These are phyloP conservation scores for Backusella morwellensis DNA, from an alignment of 192 early-diverging fungal species.

Conservation along the genomic window DNA sequence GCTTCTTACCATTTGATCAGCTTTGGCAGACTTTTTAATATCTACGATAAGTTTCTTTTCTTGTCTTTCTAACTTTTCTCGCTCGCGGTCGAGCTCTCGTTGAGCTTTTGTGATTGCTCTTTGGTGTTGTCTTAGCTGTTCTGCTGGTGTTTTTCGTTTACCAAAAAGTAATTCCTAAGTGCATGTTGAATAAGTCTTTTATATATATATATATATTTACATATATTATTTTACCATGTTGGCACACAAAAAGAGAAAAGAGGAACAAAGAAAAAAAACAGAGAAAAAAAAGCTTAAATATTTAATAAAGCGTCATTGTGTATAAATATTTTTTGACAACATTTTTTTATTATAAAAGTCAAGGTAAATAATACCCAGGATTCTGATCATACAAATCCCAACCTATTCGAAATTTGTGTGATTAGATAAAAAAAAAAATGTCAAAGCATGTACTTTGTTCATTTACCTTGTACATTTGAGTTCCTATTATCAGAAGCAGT, in stretches of 20 bases:
- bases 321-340: too few species aligned
- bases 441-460: background rate
- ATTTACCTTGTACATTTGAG: background rate
- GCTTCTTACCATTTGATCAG: slow-evolving; percentile 79
- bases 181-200: background rate
- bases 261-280: background rate
- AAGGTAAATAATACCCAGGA: background rate
- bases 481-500: background rate
- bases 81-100: slow-evolving; percentile 89
- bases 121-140: slow-evolving; percentile 90
- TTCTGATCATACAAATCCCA: background rate
- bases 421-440: background rate
- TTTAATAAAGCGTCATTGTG: too few species aligned
- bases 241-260: background rate
- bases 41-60: slow-evolving; percentile 96
- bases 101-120: slow-evolving; percentile 84
- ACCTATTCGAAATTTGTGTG: background rate
- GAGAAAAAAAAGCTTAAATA: background rate
- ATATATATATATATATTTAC: too few species aligned
- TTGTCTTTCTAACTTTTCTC: slow-evolving; percentile 84
- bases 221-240: background rate
- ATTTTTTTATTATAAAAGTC: too few species aligned
- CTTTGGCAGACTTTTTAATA: slow-evolving; percentile 92
- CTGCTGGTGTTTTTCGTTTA: slow-evolving; percentile 80
- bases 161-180: slow-evolving; percentile 70